phyloP scores from a whole-genome alignment of 2,329 filamentous ascomycete genomes.

The Gaeumannomyces tritici region DNA sequence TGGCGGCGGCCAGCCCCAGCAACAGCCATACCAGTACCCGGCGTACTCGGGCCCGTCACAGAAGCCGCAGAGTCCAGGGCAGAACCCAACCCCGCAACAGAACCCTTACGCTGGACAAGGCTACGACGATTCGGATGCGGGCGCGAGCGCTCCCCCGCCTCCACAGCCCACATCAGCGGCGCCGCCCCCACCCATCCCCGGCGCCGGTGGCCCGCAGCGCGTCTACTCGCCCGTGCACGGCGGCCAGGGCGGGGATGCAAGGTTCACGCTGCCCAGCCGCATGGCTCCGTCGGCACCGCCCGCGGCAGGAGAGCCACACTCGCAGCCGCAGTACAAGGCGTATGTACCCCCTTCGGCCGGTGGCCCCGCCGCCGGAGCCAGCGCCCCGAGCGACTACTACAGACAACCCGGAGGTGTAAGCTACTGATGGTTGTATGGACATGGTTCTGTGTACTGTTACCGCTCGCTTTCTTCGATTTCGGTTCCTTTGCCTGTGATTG shows the following conservation, averaged over 20 bases:
- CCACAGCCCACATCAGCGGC: slow-evolving; percentile 26
- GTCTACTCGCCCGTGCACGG: slow-evolving; percentile 30
- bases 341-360: slow-evolving; percentile 37
- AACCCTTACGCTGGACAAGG: slow-evolving; percentile 17
- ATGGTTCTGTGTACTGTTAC: neutral
- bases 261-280: slow-evolving; percentile 32
- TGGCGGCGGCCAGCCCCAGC: slow-evolving; percentile 19
- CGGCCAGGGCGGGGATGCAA: slow-evolving; percentile 35
- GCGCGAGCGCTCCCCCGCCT: slow-evolving; percentile 10
- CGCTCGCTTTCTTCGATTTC: neutral
- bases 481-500: neutral
- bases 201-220: slow-evolving; percentile 18
- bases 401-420: slow-evolving; percentile 24
- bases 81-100: slow-evolving; percentile 19
- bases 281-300: slow-evolving; percentile 5
- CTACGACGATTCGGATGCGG: slow-evolving; percentile 17
- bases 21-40: slow-evolving; percentile 31
- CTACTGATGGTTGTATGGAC: slow-evolving; percentile 2
- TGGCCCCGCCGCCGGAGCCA: slow-evolving; percentile 23
- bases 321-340: slow-evolving; percentile 42
- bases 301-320: slow-evolving; percentile 7
- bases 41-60: slow-evolving; percentile 12
- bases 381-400: slow-evolving; percentile 48
- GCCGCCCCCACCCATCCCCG: slow-evolving; percentile 30
- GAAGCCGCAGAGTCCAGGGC: slow-evolving; percentile 9